Evolutionary conservation across 306 rosid species (phyloP).

Genomic region (Ceratonia siliqua): DNA sequence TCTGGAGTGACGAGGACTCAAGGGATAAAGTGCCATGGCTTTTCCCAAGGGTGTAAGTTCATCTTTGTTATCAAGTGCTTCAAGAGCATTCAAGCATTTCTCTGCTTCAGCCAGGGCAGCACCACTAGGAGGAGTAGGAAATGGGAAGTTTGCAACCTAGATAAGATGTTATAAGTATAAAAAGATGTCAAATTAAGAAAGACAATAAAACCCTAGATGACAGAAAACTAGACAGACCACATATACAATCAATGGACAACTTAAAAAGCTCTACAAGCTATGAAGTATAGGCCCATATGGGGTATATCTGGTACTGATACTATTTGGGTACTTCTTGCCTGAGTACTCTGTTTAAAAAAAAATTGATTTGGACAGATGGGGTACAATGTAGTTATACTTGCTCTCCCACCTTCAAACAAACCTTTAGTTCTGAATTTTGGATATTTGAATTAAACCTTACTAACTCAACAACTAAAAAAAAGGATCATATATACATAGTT

Average conservation of each 20-base stretch:
- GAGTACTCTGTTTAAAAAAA: no score
- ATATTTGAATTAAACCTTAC: no score
- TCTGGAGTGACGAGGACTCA: conserved; percentile 97
- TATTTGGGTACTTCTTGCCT: no score
- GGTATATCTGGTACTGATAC: no score
- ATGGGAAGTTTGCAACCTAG: conserved; percentile 83
- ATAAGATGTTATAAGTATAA: conserved; percentile 11
- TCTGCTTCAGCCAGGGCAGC: conserved; percentile 72
- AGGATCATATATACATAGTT: no score
- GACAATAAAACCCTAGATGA: not conserved
- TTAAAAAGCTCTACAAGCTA: conserved; percentile 5
- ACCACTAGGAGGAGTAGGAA: conserved; percentile 83
- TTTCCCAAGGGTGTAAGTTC: conserved; percentile 71
- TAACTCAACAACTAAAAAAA: no score
- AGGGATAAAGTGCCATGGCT: conserved; percentile 85
- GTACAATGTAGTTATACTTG: no score
- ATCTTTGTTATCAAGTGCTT: conserved; percentile 75
- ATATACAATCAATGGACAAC: conserved; percentile 17
- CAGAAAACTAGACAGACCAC: conserved; percentile 7
- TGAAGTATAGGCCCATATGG: no score
- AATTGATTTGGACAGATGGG: no score
- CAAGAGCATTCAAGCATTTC: conserved; percentile 81
- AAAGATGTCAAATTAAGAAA: not conserved
- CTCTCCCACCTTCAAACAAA: no score
- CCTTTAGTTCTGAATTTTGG: no score